Base-by-base conservation (phyloP, 2,329 filamentous ascomycete species). In the Incumbomyces lentus region DNA sequence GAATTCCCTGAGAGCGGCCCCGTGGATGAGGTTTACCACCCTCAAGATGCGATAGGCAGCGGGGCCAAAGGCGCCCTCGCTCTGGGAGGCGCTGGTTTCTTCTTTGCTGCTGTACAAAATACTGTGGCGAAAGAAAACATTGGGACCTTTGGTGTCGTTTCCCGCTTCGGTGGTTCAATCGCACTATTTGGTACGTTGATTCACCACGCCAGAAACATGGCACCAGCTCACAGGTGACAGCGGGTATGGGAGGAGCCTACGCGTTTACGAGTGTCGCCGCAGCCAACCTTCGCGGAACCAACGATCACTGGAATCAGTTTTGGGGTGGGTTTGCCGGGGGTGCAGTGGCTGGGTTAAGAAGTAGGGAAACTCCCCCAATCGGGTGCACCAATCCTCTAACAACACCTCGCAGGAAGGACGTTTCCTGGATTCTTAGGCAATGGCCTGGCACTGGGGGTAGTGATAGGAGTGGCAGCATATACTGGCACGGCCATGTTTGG, bases 261-360 rank as follows among this genome's bases (percentile, higher is more conserved):
- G 76, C 79, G 59, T 95, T 95, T 71, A 75, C 81, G 58, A 81
- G 77, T 58, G 76, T 75, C 57, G 84, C 86, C 41, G 75, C 83
- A 38, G 86, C 86, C 65, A 95, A 95, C 69, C 71, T 95, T 55
- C 82, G 88, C 60, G 75, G 88, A 67, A 87, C 84, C 70, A 79
- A 95, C 49, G 89, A 95, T 63, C 71, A 74, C 55, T 82, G 76
- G 69, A 92, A 89, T 65, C 71, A 81, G 47, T 76, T 79, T 34
- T 71, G 88, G 51, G 87, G 81, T 55, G 86, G 87, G 46, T 87
- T 92, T 66, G 70, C 84, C 42, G 80, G 76, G 41, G 89, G 89
- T 54, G 72, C 79, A 36, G 72, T 86, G 45, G 60, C 89, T 38
- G 89, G 87, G 46, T 63, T 93, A 49, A 72, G 74, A 59, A 76